Evolutionary conservation across 805 yeast species (phyloP).

Genomic region (Zygoascus biomembranicola): DNA sequence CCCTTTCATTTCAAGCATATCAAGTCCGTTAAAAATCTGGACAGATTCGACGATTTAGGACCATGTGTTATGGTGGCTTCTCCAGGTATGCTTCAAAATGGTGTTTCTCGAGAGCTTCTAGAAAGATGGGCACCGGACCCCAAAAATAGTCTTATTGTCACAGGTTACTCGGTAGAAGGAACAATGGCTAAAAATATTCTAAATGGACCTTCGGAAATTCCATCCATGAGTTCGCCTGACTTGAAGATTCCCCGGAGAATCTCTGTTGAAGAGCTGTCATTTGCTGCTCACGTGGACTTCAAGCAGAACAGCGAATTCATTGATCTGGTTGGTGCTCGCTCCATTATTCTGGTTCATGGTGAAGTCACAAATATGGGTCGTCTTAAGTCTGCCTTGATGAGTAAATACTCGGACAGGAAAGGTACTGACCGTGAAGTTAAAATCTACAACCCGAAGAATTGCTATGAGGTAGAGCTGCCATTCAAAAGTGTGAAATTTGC

Average conservation of each 20-base stretch:
- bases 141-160: constrained; percentile 74
- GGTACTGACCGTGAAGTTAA: constrained; percentile 85
- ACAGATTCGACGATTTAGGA: constrained; percentile 82
- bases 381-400: constrained; percentile 80
- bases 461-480: constrained; percentile 66
- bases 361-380: constrained; percentile 99
- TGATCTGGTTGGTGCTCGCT: constrained; percentile 74
- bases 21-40: constrained; percentile 69
- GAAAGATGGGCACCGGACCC: constrained; percentile 98
- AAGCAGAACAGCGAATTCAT: constrained; percentile 89
- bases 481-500: constrained; percentile 83
- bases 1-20: constrained; percentile 88
- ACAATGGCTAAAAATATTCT: constrained; percentile 89
- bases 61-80: constrained; percentile 95
- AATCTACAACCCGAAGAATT: constrained; percentile 87
- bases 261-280: constrained; percentile 85
- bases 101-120: constrained; percentile 80
- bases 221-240: constrained; percentile 74
- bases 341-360: constrained; percentile 91
- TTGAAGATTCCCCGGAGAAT: constrained; percentile 78
- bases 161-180: constrained; percentile 98
- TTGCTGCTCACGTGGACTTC: constrained; percentile 99
- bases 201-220: constrained; percentile 86
- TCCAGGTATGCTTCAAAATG: constrained; percentile 98
- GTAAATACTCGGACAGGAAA: constrained; percentile 72